These are phyloP conservation scores for Cymodocea nodosa DNA, from an alignment of 116 monocot genomes.

Conservation along the genomic window DNA sequence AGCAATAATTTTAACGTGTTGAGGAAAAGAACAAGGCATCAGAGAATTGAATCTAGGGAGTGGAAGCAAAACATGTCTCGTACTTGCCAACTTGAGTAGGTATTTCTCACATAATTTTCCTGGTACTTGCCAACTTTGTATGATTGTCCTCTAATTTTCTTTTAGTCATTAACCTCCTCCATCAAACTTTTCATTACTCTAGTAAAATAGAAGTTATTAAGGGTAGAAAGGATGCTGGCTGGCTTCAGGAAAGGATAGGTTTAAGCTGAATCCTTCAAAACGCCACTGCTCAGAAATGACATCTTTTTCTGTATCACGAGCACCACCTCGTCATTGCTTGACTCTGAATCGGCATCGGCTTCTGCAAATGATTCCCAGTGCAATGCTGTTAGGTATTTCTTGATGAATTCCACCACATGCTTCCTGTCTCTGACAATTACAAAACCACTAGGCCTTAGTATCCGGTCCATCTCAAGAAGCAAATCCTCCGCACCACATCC, in stretches of 20 bases:
- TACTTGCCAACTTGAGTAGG: too few species aligned
- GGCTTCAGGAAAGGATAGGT: background rate
- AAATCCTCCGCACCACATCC: conserved; percentile 71
- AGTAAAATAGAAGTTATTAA: background rate
- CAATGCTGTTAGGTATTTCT: conserved; percentile 37
- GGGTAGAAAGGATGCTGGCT: background rate
- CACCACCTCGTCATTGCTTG: conserved; percentile 39
- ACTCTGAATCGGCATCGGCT: conserved; percentile 29
- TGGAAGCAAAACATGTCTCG: background rate
- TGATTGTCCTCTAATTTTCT: too few species aligned
- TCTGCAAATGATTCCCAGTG: conserved; percentile 41
- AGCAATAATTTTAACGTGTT: background rate
- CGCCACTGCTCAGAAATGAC: conserved; percentile 19
- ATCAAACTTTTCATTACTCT: too few species aligned
- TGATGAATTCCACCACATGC: conserved; percentile 44
- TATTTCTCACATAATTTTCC: too few species aligned
- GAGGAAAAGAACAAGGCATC: background rate
- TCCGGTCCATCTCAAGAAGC: conserved; percentile 72
- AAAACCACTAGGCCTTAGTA: conserved; percentile 63
- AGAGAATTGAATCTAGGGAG: background rate
- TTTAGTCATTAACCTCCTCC: too few species aligned
- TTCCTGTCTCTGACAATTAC: conserved; percentile 47
- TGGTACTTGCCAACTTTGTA: too few species aligned
- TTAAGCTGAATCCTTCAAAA: conserved; percentile 19
- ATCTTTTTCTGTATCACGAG: conserved; percentile 50